These are phyloP conservation scores for Aspergillus tubingensis DNA, from an alignment of 2,329 filamentous ascomycete species.

Conservation along the genomic window DNA sequence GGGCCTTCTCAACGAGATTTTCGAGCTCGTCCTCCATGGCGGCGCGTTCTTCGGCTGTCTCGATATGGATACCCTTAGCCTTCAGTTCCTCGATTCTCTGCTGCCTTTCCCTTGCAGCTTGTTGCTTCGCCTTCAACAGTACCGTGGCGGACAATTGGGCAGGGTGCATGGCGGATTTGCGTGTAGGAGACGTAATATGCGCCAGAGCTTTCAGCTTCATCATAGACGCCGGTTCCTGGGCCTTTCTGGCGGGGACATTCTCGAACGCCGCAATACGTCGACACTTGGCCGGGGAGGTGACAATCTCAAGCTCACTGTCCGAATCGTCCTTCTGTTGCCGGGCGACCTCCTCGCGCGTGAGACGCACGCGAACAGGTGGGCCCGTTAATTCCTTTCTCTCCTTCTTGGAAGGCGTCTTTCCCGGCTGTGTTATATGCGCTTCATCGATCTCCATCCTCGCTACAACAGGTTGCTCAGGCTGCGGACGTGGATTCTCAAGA, in stretches of 20 bases:
- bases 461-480: constrained; percentile 12
- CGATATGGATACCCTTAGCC: constrained; percentile 76
- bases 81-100: constrained; percentile 75
- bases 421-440: constrained; percentile 25
- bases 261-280: constrained; percentile 66
- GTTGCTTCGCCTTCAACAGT: constrained; percentile 71
- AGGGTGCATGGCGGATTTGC: constrained; percentile 63
- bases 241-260: constrained; percentile 63
- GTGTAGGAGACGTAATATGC: constrained; percentile 63
- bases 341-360: constrained; percentile 42
- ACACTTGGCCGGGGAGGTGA: constrained; percentile 47
- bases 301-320: constrained; percentile 64
- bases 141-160: constrained; percentile 70
- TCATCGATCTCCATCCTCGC: constrained; percentile 9
- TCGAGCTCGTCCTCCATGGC: constrained; percentile 81
- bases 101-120: constrained; percentile 75
- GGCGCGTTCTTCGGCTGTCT: constrained; percentile 84
- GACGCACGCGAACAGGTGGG: constrained; percentile 42
- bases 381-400: constrained; percentile 32
- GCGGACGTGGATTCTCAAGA: constrained; percentile 30
- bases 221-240: constrained; percentile 62
- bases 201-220: constrained; percentile 73
- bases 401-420: constrained; percentile 25
- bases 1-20: constrained; percentile 81
- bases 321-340: constrained; percentile 44